Evolutionary conservation across 2,329 filamentous ascomycete species (phyloP), one percentile per base, ranked within the genome.

Genomic region (Hypoxylon rubiginosum): DNA sequence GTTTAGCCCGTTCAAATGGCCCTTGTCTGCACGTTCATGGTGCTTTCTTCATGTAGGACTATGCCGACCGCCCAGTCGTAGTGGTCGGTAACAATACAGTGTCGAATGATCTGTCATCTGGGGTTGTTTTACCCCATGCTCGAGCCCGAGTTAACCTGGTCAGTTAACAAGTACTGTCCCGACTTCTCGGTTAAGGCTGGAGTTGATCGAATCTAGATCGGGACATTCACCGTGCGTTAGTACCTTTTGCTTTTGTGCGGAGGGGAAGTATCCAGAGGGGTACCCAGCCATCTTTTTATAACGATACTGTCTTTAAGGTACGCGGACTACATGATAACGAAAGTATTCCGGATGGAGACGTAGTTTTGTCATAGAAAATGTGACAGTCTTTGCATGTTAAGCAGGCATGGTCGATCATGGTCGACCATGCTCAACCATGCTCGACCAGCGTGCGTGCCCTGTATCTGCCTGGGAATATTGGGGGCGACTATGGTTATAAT

Each of bases 131-230:
- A 43, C 39, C n/a, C 15, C 39, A 41, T 41, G 7, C 5, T 7
- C 15, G 8, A 4, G 11, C n/a, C n/a, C 39, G 11, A 8, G 39
- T 24, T 24, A 24, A 24, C n/a, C 15, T 36, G 11, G 15, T 17
- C 13, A 7, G 15, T 15, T n/a, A 15, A 41, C 39, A 41, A 19
- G n/a, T 41, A 43, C n/a, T 43, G 19, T 43, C 17, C 39, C 39
- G 39, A 43, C 39, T 43, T 43, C 39, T 21, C 17, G 39, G 39
- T 43, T 43, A 43, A 43, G 39, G 39, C n/a, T 43, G n/a, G 10
- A 21, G 39, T 21, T 43, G 39, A 21, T 21, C 39, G 13, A 19
- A n/a, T 21, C 39, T 10, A 10, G 6, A 21, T 43, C n/a, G 17
- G 9, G 39, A 19, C 21, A 9, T 21, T 43, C 39, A 43, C 17